Conservation (phyloP, 2,329 filamentous ascomycete species). For the Diaporthe humulicola region DNA sequence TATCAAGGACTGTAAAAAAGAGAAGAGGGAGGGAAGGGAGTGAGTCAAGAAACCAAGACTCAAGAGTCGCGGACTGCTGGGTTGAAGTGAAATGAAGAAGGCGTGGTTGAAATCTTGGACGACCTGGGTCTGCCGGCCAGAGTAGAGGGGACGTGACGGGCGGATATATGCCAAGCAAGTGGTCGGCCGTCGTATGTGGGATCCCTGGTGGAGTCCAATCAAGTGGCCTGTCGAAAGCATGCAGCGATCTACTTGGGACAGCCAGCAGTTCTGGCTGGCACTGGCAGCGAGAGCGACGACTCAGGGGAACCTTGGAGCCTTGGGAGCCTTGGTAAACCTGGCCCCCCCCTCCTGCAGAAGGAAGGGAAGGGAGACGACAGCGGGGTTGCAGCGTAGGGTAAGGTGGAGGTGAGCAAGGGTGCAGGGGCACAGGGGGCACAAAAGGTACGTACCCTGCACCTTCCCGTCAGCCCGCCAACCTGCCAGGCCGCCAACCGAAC, state of each 20-base stretch:
- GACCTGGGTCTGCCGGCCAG: conserved; percentile 1
- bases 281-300: conserved; percentile 20
- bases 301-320: conserved; percentile 24
- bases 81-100: conserved; percentile 20
- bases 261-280: neutral
- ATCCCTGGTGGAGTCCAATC: conserved; percentile 33
- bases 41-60: conserved; percentile 2
- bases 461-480: conserved; percentile 11
- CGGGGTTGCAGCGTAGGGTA: conserved; percentile 7
- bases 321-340: neutral
- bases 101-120: conserved; percentile 28
- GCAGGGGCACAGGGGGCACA: neutral
- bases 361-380: conserved; percentile 25
- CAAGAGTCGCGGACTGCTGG: conserved; percentile 27
- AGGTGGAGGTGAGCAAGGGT: neutral
- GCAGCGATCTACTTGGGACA: conserved; percentile 34
- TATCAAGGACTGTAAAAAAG: conserved; percentile 30
- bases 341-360: conserved; percentile 4
- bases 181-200: conserved; percentile 17
- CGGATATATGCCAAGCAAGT: conserved; percentile 33
- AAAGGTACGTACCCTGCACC: conserved; percentile 11
- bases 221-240: neutral
- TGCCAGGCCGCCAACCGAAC: neutral
- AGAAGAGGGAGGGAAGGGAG: conserved; percentile 28
- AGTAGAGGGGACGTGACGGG: conserved; percentile 24